Evolutionary conservation across 2,329 filamentous ascomycete genomes (phyloP).

Genomic region (Pseudogymnoascus sp.): DNA sequence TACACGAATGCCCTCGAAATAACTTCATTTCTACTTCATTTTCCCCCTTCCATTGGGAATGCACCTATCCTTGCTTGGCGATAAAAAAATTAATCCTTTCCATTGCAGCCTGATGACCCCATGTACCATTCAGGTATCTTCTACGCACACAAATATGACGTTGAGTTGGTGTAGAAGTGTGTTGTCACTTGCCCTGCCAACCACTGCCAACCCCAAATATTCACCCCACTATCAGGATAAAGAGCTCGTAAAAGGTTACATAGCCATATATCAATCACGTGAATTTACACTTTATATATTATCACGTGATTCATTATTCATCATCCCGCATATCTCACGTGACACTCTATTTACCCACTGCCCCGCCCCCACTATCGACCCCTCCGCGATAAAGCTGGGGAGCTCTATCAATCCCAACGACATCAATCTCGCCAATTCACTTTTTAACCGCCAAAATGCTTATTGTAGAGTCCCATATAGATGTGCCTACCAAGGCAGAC

Average conservation of each 20-base stretch:
- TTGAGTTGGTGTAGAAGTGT: background rate
- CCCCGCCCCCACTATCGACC: constrained; percentile 1
- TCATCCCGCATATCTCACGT: background rate
- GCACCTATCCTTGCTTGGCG: background rate
- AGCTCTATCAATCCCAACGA: background rate
- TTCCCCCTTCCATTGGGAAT: background rate
- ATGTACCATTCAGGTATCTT: background rate
- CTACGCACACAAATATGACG: background rate
- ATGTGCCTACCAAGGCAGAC: constrained; percentile 51
- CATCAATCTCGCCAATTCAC: background rate
- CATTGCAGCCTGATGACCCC: background rate
- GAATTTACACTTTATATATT: background rate
- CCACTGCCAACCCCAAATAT: background rate
- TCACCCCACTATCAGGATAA: background rate
- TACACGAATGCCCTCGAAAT: background rate
- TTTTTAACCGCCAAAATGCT: constrained; percentile 38
- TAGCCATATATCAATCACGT: background rate
- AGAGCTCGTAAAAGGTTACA: background rate
- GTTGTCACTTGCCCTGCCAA: constrained; percentile 5
- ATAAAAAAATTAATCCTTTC: background rate
- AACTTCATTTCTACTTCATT: background rate
- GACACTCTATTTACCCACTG: background rate
- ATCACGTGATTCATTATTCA: background rate
- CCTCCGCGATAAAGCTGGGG: background rate
- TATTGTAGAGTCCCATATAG: constrained; percentile 49